A percentile compares a stretch with the other conserved stretches of the same genome.
Evolutionary conservation across 305 asterid species (phyloP).

Genomic region (Salvia sclarea): DNA sequence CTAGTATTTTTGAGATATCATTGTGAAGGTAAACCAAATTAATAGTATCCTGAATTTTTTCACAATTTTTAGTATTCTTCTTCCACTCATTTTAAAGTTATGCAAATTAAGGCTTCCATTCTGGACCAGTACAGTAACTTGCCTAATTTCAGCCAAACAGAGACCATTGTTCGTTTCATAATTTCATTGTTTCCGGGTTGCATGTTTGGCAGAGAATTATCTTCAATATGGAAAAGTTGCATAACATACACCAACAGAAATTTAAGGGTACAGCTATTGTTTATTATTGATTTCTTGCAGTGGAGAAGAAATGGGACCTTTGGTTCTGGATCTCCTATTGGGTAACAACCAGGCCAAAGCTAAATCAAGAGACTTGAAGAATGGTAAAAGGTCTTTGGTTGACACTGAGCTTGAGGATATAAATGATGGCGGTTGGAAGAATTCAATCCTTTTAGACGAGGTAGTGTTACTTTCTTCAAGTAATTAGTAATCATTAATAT

Average conservation of each 20-base stretch:
- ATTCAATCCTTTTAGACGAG: slow-evolving; percentile 46
- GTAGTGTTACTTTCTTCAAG: slow-evolving; percentile 32
- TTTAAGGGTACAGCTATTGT: too few species aligned
- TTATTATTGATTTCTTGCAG: slow-evolving; percentile 41
- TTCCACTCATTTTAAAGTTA: not conserved
- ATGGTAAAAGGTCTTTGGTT: slow-evolving; percentile 34
- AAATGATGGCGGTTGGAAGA: slow-evolving; percentile 32
- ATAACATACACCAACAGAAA: too few species aligned
- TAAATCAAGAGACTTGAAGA: slow-evolving; percentile 34
- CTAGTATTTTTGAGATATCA: not conserved
- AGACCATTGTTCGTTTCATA: not conserved
- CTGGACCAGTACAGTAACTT: not conserved
- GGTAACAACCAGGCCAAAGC: slow-evolving; percentile 30
- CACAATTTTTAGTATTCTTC: not conserved
- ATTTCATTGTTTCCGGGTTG: not conserved
- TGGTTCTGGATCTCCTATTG: slow-evolving; percentile 37
- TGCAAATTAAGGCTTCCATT: not conserved
- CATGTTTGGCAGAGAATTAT: slow-evolving; percentile 1
- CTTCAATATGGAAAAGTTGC: not conserved
- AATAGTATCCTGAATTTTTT: not conserved
- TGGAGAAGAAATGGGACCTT: slow-evolving; percentile 64
- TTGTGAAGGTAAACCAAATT: not conserved
- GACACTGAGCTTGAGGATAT: slow-evolving; percentile 43
- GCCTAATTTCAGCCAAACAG: not conserved
- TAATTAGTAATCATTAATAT: not conserved